These are phyloP conservation scores for Talaromyces adpressus DNA, from an alignment of 495 filamentous ascomycete species.

Conservation along the genomic window DNA sequence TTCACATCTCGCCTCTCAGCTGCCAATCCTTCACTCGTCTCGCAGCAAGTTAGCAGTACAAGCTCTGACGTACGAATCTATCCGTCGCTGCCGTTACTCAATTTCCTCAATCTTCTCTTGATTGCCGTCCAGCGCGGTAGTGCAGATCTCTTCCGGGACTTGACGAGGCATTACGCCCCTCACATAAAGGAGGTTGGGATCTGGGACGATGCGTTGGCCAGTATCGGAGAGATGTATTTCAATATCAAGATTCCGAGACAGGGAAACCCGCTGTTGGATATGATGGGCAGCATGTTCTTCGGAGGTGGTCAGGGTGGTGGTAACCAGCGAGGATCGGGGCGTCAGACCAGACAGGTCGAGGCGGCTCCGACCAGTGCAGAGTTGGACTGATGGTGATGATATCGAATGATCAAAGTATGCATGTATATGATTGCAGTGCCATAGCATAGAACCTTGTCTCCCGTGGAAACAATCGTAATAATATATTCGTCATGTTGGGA, in stretches of 20 bases:
- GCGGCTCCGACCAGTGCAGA: slow-evolving; percentile 45
- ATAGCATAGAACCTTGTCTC: slow-evolving; percentile 9
- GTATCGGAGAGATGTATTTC: slow-evolving; percentile 96
- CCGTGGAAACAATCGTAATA: neutral
- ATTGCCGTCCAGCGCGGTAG: slow-evolving; percentile 76
- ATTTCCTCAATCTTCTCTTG: slow-evolving; percentile 81
- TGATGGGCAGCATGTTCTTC: slow-evolving; percentile 94
- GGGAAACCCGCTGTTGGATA: slow-evolving; percentile 86
- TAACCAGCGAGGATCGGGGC: slow-evolving; percentile 24
- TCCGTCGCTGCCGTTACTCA: slow-evolving; percentile 78
- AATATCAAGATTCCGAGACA: slow-evolving; percentile 83
- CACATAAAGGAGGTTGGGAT: slow-evolving; percentile 65
- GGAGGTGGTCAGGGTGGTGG: slow-evolving; percentile 48
- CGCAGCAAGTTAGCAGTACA: slow-evolving; percentile 75
- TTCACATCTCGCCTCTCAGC: slow-evolving; percentile 69
- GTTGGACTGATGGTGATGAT: slow-evolving; percentile 41
- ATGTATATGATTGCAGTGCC: neutral
- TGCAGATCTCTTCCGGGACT: slow-evolving; percentile 71
- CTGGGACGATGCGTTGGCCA: slow-evolving; percentile 81
- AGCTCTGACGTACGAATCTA: slow-evolving; percentile 73
- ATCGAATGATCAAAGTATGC: neutral
- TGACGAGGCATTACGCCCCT: slow-evolving; percentile 71
- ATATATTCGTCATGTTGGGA: neutral
- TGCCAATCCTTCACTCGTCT: slow-evolving; percentile 59
- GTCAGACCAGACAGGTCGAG: slow-evolving; percentile 37